Evolutionary conservation across 495 filamentous ascomycete species (phyloP).

Genomic region (Aspergillus baeticus): DNA sequence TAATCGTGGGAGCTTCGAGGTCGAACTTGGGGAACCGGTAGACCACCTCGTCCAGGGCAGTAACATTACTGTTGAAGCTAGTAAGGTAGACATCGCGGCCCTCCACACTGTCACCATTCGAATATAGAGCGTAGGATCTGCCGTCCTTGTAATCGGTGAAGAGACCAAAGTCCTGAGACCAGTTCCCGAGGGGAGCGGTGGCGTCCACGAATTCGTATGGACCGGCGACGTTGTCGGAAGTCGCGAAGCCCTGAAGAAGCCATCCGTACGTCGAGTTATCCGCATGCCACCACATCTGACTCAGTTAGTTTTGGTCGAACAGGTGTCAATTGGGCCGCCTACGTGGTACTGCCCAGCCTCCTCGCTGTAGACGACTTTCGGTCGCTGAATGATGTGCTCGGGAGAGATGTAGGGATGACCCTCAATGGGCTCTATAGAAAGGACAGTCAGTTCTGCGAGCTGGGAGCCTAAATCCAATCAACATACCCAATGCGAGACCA

Average conservation of each 20-base stretch:
- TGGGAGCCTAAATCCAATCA: not conserved
- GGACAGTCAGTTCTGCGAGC: not conserved
- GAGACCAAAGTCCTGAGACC: constrained; percentile 29
- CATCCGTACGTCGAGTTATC: constrained; percentile 28
- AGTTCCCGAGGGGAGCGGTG: constrained; percentile 28
- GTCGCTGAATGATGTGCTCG: constrained; percentile 24
- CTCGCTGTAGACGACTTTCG: constrained; percentile 27
- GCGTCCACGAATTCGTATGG: constrained; percentile 29
- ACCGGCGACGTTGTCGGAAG: constrained; percentile 17
- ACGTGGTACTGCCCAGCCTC: constrained; percentile 26
- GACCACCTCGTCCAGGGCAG: constrained; percentile 19
- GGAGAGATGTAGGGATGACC: constrained; percentile 25
- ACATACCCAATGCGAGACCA: constrained; percentile 23
- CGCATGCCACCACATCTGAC: constrained; percentile 30
- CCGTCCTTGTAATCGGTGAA: constrained; percentile 27
- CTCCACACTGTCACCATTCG: constrained; percentile 23
- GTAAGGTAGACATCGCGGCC: constrained; percentile 26
- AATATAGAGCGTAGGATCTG: constrained; percentile 25
- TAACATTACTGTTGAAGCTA: constrained; percentile 20
- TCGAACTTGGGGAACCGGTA: constrained; percentile 28
- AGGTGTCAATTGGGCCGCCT: not conserved
- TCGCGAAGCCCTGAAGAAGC: constrained; percentile 26
- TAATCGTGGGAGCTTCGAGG: constrained; percentile 27
- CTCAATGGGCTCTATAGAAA: constrained; percentile 18
- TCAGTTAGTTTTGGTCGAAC: not conserved